Evolutionary conservation across 1,284 basidiomycete genomes (phyloP), one percentile per base, ranked within the genome.

Genomic region (Mycosarcoma mackinlayi): DNA sequence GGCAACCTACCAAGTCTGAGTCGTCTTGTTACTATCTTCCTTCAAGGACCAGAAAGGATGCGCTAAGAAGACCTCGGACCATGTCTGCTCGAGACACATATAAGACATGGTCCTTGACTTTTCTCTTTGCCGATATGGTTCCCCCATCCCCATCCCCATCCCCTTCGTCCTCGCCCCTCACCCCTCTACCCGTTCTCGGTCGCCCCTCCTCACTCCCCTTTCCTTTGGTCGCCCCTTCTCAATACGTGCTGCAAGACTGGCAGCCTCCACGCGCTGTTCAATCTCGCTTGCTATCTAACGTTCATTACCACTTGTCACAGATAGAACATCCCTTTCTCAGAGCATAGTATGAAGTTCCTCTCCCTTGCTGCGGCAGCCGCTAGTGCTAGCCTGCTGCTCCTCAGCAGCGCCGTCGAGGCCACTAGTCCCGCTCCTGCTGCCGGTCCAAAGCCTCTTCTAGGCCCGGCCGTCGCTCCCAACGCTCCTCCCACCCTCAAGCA

Each of bases 321-420:
- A 11, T 8, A 11, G 10, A 16, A 11, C 41, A 34, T 23, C 19
- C 40, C 14, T 13, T 34, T 16, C 28, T 14, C 30, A 13, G 19
- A n/a, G 3, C 8, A 31, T 51, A 18, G 14, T 4, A 69, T 69
- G 66, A 63, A 60, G 56, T 58, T 64, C 56, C 56, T 69, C 47
- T 63, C 60, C 16, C 44, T 69, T 38, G 60, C 56, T 55, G 66
- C 60, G 13, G 65, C 58, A n/a, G 55, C 66, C 11, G 56, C 60
- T 34, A 52, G 51, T 24, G 66, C 60, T 13, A 60, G 60, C 25
- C n/a, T 69, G 52, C 52, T 69, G 27, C 41, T 69, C 23, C 42
- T 64, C 46, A 51, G 42, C 34, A 28, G 45, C 38, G 16, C 49
- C 6, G 66, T 47, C 16, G 48, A 59, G 31, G 66, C 54, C 11